These are phyloP conservation scores for Aspergillus kassunensis DNA, from an alignment of 495 filamentous ascomycete species.

Conservation along the genomic window DNA sequence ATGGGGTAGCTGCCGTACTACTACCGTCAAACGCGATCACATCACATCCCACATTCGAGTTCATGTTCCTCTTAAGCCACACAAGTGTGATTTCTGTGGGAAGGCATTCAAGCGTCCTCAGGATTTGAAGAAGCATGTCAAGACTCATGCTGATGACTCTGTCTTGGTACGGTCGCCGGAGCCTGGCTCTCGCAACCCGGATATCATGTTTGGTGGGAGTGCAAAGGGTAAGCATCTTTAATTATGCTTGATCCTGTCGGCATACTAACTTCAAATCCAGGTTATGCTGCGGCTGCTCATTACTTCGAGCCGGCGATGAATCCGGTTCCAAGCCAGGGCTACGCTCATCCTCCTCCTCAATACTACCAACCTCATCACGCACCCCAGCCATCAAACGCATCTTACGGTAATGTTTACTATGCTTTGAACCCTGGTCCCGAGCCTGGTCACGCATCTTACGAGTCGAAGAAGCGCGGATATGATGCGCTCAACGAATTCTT, in stretches of 20 bases:
- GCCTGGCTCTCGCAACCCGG: constrained; percentile 50
- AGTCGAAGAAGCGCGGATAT: constrained; percentile 73
- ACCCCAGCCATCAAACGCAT: constrained; percentile 40
- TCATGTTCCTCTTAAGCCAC: constrained; percentile 95
- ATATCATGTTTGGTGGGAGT: constrained; percentile 51
- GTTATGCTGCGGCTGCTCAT: constrained; percentile 38
- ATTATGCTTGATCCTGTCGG: constrained; percentile 1
- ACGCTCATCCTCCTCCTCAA: constrained; percentile 47
- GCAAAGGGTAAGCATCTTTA: constrained; percentile 35
- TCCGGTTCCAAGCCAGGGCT: constrained; percentile 35
- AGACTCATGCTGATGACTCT: constrained; percentile 99
- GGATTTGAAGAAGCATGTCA: constrained; percentile 99
- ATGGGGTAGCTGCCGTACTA: constrained; percentile 94
- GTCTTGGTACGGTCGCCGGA: constrained; percentile 75
- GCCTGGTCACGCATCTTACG: constrained; percentile 47
- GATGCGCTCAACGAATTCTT: constrained; percentile 94
- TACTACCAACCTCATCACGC: constrained; percentile 59
- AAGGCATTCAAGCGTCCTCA: constrained; percentile 99
- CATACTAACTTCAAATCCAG: constrained; percentile 13
- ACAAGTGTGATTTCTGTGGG: constrained; percentile 97
- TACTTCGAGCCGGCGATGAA: constrained; percentile 45
- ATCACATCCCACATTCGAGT: constrained; percentile 99
- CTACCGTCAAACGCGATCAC: constrained; percentile 97
- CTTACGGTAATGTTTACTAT: constrained; percentile 73
- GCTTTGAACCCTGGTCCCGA: constrained; percentile 54